A percentile compares a stretch with the other conserved stretches of the same genome.
phyloP scores from a whole-genome alignment of 2,329 filamentous ascomycete genomes.

The Pseudocercospora eumusae region DNA sequence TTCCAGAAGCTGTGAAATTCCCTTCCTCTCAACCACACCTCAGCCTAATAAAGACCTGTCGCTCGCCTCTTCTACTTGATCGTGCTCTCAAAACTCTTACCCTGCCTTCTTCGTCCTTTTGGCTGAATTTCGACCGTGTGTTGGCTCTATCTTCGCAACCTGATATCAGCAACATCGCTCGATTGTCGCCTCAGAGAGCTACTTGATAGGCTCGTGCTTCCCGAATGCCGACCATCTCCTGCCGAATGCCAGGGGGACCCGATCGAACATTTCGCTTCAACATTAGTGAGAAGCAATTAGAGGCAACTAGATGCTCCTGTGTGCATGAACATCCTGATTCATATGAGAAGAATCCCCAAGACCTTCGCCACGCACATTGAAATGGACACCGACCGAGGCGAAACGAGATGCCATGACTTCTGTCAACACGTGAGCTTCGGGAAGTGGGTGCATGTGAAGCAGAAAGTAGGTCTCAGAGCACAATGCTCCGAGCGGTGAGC shows the following conservation, averaged over 20 bases:
- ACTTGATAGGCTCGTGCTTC: slow-evolving; percentile 12
- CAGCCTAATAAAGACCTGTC: neutral
- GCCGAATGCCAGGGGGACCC: slow-evolving; percentile 4
- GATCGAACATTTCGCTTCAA: slow-evolving; percentile 7
- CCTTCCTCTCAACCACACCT: neutral
- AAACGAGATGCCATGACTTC: neutral
- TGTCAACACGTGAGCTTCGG: neutral
- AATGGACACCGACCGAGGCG: neutral
- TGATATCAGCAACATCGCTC: slow-evolving; percentile 5
- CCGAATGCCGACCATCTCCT: slow-evolving; percentile 10
- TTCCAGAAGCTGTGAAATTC: slow-evolving; percentile 4
- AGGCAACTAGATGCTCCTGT: neutral
- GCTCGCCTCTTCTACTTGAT: neutral
- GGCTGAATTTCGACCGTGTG: neutral
- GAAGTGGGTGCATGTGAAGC: slow-evolving; percentile 2
- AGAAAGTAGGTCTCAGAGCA: neutral
- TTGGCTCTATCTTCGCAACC: neutral
- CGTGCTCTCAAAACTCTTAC: neutral
- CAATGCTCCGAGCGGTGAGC: slow-evolving; percentile 4
- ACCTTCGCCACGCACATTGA: neutral
- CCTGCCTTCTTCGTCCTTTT: neutral
- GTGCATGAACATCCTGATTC: neutral
- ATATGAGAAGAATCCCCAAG: neutral
- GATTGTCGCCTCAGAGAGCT: neutral
- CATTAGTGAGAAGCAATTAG: neutral